Base-by-base conservation (phyloP, 257 asterid species). In the Gardenia jasminoides region DNA sequence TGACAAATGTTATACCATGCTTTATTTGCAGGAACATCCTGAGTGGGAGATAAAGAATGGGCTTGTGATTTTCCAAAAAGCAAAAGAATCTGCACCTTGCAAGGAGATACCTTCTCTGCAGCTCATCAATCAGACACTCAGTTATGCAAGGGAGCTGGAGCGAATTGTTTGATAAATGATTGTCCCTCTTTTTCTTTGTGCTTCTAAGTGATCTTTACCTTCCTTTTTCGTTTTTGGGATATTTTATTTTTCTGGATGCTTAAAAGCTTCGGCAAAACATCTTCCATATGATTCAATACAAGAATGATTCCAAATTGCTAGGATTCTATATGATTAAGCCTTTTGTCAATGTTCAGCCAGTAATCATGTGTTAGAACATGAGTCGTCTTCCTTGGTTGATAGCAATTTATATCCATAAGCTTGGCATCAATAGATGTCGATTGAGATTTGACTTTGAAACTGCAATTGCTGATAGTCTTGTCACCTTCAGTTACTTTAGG, bases 31-130 rank as follows among this genome's bases (percentile, higher is more conserved):
- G 98, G 98, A 92, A 74, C 98, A 91, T 70, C 92, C 97, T 0
- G 97, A 92, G 81, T 94, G 98, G 98, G 98, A 92, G 88, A 85
- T 94, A 36, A 85, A 89, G 77, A 81, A 84, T 5, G 96, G 91
- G 11, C 76, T 75, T 52, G 90, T 94, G 73, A 82, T 84, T 50
- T 92, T 94, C 89, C 97, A 91, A 78, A 83, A 83, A 79, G 94
- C 95, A 0, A 92, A 92, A 82, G 98, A 92, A 76, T 86, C 94
- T 22, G 80, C 83, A 0, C 92, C 97, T 31, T 94, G 96, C 91
- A 94, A 90, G 92, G 98, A 94, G 93, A 94, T 94, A 28, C 98
- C 98, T 0, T 94, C 98, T 20, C 81, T 92, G 87, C 98, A 92
- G 85, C 89, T 94, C 78, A 94, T 94, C 86, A 94, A 92, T 84